Percentiles rank a stretch among this genome's conserved stretches.
Evolutionary conservation across 1,139 yeast genomes (phyloP).

Genomic region (Eremothecium cymbalariae): DNA sequence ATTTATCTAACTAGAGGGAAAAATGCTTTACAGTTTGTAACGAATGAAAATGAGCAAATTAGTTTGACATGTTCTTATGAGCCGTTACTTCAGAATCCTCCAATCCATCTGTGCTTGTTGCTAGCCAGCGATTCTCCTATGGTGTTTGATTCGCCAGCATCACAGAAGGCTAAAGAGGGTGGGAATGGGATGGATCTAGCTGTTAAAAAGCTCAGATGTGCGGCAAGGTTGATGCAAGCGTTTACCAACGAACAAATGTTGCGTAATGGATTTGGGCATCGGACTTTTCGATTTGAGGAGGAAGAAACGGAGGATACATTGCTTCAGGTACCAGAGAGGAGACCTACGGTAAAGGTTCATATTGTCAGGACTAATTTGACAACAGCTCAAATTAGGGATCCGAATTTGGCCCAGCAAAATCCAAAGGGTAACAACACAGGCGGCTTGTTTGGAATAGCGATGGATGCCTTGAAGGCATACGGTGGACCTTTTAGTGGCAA

Average conservation of each 20-base stretch:
- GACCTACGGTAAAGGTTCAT: slow-evolving; percentile 70
- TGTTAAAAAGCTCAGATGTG: slow-evolving; percentile 66
- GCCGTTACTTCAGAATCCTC: slow-evolving; percentile 63
- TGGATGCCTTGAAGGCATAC: slow-evolving; percentile 52
- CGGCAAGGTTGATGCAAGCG: slow-evolving; percentile 87
- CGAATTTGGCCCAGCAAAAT: slow-evolving; percentile 83
- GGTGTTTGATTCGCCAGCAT: slow-evolving; percentile 62
- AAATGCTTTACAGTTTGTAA: slow-evolving; percentile 37
- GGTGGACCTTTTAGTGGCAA: slow-evolving; percentile 49
- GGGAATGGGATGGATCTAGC: slow-evolving; percentile 72
- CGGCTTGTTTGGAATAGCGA: slow-evolving; percentile 68
- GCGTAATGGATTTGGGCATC: slow-evolving; percentile 65
- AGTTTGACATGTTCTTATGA: slow-evolving; percentile 40
- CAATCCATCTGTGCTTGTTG: slow-evolving; percentile 70
- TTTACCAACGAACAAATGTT: slow-evolving; percentile 90
- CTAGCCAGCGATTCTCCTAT: slow-evolving; percentile 73
- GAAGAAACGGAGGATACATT: slow-evolving; percentile 48
- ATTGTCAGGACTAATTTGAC: slow-evolving; percentile 60
- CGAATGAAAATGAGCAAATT: slow-evolving; percentile 19
- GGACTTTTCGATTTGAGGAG: slow-evolving; percentile 74
- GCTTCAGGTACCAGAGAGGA: slow-evolving; percentile 36
- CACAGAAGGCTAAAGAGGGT: slow-evolving; percentile 44
- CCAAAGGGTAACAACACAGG: slow-evolving; percentile 63
- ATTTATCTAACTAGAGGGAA: slow-evolving; percentile 62
- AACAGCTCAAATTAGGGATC: slow-evolving; percentile 63